phyloP scores from a whole-genome alignment of 2,329 filamentous ascomycete genomes.

The Clarireedia paspali region DNA sequence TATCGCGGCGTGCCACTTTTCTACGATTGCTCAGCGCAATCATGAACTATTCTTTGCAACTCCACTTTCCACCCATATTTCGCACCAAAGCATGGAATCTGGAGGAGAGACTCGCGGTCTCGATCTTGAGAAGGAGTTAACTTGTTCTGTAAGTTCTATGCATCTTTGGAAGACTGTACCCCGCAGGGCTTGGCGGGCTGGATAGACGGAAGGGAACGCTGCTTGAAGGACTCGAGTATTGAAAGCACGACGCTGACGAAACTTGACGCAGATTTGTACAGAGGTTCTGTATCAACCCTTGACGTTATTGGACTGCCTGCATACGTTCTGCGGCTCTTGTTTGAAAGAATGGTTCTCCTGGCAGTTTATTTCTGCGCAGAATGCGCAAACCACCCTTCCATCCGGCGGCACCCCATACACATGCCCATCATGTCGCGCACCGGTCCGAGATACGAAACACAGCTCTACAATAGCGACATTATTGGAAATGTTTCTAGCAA shows the following conservation, averaged over 20 bases:
- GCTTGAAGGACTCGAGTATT: no score
- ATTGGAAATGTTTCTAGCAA: constrained; percentile 77
- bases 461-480: constrained; percentile 88
- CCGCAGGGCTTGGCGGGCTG: neutral
- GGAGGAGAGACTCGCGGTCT: constrained; percentile 43
- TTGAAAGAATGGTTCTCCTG: constrained; percentile 92
- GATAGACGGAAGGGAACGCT: neutral
- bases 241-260: neutral
- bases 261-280: constrained; percentile 71
- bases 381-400: constrained; percentile 19
- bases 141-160: constrained; percentile 70
- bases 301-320: constrained; percentile 85
- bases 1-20: constrained; percentile 7
- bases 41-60: constrained; percentile 8
- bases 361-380: constrained; percentile 39
- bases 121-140: constrained; percentile 89
- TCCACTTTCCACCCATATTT: neutral
- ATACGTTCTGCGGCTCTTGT: constrained; percentile 94
- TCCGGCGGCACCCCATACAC: constrained; percentile 50
- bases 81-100: constrained; percentile 27
- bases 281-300: constrained; percentile 88
- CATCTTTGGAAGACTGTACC: neutral
- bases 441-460: constrained; percentile 77
- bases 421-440: constrained; percentile 85
- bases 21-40: constrained; percentile 8